Evolutionary conservation across 2,329 filamentous ascomycete species (phyloP).

Genomic region (Botrytis fabae): DNA sequence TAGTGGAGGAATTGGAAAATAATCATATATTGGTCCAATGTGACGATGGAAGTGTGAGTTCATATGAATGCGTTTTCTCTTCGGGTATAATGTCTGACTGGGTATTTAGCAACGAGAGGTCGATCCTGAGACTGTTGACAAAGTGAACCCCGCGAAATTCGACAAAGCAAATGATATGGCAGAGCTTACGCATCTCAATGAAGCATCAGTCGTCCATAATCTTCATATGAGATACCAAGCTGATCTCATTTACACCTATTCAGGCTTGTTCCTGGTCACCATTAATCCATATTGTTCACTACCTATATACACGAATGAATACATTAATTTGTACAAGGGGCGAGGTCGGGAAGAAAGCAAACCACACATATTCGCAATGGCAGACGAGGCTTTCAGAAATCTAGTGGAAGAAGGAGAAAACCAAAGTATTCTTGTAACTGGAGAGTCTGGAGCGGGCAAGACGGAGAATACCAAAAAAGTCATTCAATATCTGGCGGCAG

Average conservation of each 20-base stretch:
- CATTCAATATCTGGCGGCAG: constrained; percentile 95
- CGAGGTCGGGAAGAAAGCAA: constrained; percentile 89
- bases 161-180: constrained; percentile 99
- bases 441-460: constrained; percentile 96
- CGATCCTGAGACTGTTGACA: constrained; percentile 85
- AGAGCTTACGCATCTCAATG: constrained; percentile 95
- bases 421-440: constrained; percentile 96
- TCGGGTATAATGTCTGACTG: constrained; percentile 26
- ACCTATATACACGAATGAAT: constrained; percentile 94
- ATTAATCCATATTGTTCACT: constrained; percentile 95
- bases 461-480: constrained; percentile 99
- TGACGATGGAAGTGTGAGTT: constrained; percentile 81
- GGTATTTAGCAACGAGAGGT: constrained; percentile 76
- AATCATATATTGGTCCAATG: constrained; percentile 82
- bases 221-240: constrained; percentile 92
- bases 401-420: constrained; percentile 93
- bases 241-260: constrained; percentile 98
- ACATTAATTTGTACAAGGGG: constrained; percentile 97
- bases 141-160: constrained; percentile 99
- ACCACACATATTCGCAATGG: constrained; percentile 97
- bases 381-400: constrained; percentile 93
- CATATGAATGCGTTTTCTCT: not conserved
- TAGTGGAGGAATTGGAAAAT: constrained; percentile 75
- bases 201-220: constrained; percentile 97
- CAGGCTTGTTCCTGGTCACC: constrained; percentile 92